Evolutionary conservation across 202 grass and related monocot genomes (phyloP), one percentile per base, ranked within the genome.

Genomic region (Brachypodium distachyon): DNA sequence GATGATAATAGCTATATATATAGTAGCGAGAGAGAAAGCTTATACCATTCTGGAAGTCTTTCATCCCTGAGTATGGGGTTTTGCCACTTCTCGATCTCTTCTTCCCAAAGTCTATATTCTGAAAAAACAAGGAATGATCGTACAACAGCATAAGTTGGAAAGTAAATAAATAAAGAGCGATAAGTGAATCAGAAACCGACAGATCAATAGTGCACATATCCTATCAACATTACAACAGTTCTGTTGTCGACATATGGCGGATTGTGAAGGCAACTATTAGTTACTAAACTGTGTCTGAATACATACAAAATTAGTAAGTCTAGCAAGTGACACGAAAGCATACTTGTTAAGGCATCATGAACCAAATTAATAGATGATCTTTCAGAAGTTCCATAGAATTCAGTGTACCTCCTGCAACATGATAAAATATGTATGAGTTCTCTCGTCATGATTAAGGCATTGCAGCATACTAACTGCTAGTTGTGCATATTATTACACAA

Each of bases 81-180:
- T 88, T 99, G 96, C 96, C 96, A 99, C 58, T 90, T 92, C 48
- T 99, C 96, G 23, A 99, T 99, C 83, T 99, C 89, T 81, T 99
- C 91, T 77, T 99, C 96, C 96, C 96, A 99, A 66, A 89, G 76
- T 76, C 82, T 92, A 76, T 95, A 95, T 57, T 87, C 96, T 95
- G 87, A 53, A 65, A 83, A 78, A 38, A 9, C 21, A 46, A 77
- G 39, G 23, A 75, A 76, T 47, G 43, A 37, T 27, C 26, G 18
- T 69, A 62, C 58, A 13, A 33, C 50, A 25, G 22, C 54, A 69
- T 23, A 83, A 42, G 43, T 82, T 37, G 49, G 16, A 70, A 70
- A 52, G 17, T 36, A 77, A 50, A 77, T 52, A 50, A 16, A 46
- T 7, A 46, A 17, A n/a, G n/a, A n/a, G 16, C 38, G 34, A 27